Conservation (phyloP, 331 rosid genomes). For the Prunus yedoensis region DNA sequence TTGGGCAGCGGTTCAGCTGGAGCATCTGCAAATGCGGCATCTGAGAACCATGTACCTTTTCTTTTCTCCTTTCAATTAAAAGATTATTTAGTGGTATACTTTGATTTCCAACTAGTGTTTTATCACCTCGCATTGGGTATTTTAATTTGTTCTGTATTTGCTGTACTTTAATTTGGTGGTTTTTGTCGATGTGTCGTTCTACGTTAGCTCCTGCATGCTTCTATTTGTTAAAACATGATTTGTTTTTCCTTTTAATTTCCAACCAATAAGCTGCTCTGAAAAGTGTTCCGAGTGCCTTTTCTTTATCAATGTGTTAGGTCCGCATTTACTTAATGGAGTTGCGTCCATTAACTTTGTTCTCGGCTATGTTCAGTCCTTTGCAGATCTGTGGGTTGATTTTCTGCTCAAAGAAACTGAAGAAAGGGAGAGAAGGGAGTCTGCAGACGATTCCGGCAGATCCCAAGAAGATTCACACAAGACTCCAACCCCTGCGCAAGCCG, state of each 20-base stretch:
- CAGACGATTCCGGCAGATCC: slow-evolving; percentile 38
- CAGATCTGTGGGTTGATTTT: slow-evolving; percentile 99
- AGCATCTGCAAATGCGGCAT: slow-evolving; percentile 43
- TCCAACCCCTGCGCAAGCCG: slow-evolving; percentile 17
- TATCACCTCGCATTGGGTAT: not conserved
- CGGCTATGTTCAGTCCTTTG: slow-evolving; percentile 68
- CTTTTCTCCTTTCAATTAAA: not conserved
- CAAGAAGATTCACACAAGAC: slow-evolving; percentile 41
- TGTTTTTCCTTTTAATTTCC: not conserved
- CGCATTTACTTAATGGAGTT: not conserved
- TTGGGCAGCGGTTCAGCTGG: slow-evolving; percentile 73
- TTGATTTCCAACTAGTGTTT: not conserved
- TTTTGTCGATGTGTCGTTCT: not conserved
- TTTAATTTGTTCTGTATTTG: too few relatives aligned
- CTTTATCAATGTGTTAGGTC: not conserved
- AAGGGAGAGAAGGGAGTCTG: slow-evolving; percentile 71
- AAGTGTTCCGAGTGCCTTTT: not conserved
- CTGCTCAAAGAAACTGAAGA: slow-evolving; percentile 92
- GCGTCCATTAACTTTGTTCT: not conserved
- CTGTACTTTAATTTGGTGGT: too few relatives aligned
- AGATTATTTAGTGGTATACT: not conserved
- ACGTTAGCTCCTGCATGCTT: not conserved
- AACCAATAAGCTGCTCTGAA: not conserved
- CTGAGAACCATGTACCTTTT: slow-evolving; percentile 67
- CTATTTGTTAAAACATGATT: not conserved